Conservation (phyloP, 2,329 filamentous ascomycete species). For the Graphiopsis chlorocephala region DNA sequence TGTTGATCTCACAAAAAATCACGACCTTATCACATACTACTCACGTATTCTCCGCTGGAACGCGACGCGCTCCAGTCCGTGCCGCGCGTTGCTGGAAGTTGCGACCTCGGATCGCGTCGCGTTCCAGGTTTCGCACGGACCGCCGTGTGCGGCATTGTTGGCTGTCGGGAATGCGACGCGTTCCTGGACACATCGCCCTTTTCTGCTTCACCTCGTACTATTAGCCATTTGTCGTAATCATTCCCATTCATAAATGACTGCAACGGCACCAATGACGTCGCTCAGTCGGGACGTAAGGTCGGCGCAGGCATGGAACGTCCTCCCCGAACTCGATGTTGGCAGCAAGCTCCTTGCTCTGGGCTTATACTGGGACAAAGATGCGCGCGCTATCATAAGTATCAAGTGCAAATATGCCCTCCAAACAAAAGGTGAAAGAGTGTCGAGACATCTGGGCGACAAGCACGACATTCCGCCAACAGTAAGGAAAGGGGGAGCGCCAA, state of each 20-base stretch:
- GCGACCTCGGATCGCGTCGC: constrained; percentile 17
- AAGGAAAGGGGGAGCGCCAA: constrained; percentile 7
- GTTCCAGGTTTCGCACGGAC: constrained; percentile 8
- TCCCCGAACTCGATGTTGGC: constrained; percentile 13
- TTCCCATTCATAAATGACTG: constrained; percentile 4
- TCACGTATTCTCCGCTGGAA: constrained; percentile 41
- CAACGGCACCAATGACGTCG: constrained; percentile 3
- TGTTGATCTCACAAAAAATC: neutral
- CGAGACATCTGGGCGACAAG: constrained; percentile 18
- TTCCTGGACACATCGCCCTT: constrained; percentile 4
- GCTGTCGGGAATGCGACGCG: constrained; percentile 5
- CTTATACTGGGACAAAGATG: constrained; percentile 15
- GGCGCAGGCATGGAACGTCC: constrained; percentile 12
- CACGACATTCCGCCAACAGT: constrained; percentile 12
- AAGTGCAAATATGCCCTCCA: constrained; percentile 17
- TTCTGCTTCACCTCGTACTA: constrained; percentile 8
- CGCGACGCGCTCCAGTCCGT: neutral
- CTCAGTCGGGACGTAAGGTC: constrained; percentile 1
- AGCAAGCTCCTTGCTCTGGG: constrained; percentile 15
- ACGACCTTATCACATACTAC: constrained; percentile 28
- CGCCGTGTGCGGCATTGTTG: constrained; percentile 5
- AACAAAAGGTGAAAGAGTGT: constrained; percentile 17
- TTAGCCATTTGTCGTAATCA: constrained; percentile 2
- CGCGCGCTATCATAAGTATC: constrained; percentile 15
- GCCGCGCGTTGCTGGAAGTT: constrained; percentile 1